Conservation (phyloP, 495 filamentous ascomycete species). For the Astrocystis sublimbata region DNA sequence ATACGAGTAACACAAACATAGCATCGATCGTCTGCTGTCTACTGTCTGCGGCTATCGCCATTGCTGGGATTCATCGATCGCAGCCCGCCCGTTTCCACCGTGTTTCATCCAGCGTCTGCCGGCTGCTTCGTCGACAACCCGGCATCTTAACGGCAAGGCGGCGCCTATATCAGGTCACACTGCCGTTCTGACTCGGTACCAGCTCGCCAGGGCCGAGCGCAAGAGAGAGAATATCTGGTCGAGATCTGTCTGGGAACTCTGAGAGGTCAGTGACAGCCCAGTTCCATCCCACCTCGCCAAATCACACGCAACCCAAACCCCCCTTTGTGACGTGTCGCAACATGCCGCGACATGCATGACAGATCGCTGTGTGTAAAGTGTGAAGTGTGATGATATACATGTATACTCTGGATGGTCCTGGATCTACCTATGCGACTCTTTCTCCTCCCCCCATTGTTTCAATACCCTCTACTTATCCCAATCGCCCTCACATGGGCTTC, state of each 20-base stretch:
- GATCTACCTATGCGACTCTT: constrained; percentile 1
- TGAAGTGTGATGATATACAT: too few relatives aligned
- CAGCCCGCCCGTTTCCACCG: not conserved
- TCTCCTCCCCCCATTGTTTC: not conserved
- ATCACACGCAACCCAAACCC: constrained; percentile 19
- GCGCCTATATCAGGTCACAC: not conserved
- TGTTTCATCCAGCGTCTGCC: constrained; percentile 7
- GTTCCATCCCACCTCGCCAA: constrained; percentile 26
- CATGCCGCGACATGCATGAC: constrained; percentile 27
- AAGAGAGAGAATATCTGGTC: constrained; percentile 26
- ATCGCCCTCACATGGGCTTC: constrained; percentile 1
- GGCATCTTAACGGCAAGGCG: constrained; percentile 2
- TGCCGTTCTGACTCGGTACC: too few relatives aligned
- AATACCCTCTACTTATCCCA: constrained; percentile 1
- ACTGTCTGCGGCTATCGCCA: too few relatives aligned
- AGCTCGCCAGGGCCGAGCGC: constrained; percentile 14
- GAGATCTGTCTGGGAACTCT: constrained; percentile 17
- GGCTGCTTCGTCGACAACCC: not conserved
- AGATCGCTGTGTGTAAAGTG: constrained; percentile 21
- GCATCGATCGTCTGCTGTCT: too few relatives aligned
- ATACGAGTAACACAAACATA: too few relatives aligned
- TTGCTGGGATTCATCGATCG: too few relatives aligned
- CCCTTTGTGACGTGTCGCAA: constrained; percentile 35
- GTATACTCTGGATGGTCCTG: constrained; percentile 7
- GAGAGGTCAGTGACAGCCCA: constrained; percentile 33